Conservation (phyloP, 176 grass and related monocot genomes). For the Chloris gayana region DNA sequence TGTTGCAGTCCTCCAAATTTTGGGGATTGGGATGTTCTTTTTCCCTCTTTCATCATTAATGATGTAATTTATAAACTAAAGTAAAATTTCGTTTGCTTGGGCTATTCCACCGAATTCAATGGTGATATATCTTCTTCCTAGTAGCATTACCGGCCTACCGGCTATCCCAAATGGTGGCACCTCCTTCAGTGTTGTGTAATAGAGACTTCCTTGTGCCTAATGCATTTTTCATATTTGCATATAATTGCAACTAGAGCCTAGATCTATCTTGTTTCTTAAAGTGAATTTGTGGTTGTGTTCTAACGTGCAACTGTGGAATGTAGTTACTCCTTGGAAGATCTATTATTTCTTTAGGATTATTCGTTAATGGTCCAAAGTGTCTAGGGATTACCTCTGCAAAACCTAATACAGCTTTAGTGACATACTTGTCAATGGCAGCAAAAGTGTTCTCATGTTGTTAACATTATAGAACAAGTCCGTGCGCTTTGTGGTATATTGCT, state of each 20-base stretch:
- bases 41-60: neutral
- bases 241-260: neutral
- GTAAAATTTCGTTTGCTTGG: neutral
- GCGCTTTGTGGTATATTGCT: neutral
- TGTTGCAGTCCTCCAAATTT: neutral
- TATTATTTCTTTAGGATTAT: conserved; percentile 2
- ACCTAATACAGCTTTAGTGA: neutral
- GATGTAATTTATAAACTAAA: neutral
- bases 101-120: neutral
- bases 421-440: neutral
- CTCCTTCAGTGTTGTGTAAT: conserved; percentile 1
- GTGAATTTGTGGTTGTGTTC: neutral
- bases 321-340: neutral
- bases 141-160: neutral
- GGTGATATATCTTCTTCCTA: conserved; percentile 8
- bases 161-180: neutral
- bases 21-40: neutral
- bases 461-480: neutral
- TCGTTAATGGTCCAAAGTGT: neutral
- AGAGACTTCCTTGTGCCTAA: neutral
- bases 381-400: neutral
- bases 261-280: conserved; percentile 21
- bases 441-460: neutral
- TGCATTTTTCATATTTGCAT: conserved; percentile 9
- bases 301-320: neutral